Base-by-base conservation (phyloP, 208 protist species). In the Crithidia brevicula region DNA sequence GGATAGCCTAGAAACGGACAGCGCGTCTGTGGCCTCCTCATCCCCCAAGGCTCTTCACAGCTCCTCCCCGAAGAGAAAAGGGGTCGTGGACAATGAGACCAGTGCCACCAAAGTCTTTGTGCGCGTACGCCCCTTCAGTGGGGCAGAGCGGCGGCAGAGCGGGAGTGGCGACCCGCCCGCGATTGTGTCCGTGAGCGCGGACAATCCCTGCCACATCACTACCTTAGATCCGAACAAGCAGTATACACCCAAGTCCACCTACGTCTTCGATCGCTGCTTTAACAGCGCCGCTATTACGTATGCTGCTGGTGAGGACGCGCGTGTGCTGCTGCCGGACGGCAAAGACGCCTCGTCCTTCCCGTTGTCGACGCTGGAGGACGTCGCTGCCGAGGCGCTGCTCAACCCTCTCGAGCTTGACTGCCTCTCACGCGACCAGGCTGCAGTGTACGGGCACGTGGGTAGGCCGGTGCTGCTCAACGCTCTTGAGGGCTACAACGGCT, bases 401-500 rank as follows among this genome's bases (percentile, higher is more conserved):
- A 74, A 67, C 45, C 69, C 69, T 20, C 25, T 74, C 4, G 30
- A 64, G 27, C 60, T 75, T 6, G 69, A 61, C 30, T 69, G 25
- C 15, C 54, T 75, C 36, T 13, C 61, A 50, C 59, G 64, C 45
- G 62, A 81, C n/a, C 88, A 96, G 68, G 51, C 52, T 15, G 34
- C 73, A 25, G 82, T 96, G 18, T 96, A 94, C 76, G 59, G 64
- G 18, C 62, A 74, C 25, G 85, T 96, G 9, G 91, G 91, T 0
- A 50, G 81, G 16, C 83, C 90, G 1, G 56, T 96, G 25, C 74
- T 96, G 28, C 50, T 76, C 23, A 92, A 82, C 67, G 79, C 84
- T 11, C 78, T 97, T 25, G 76, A 88, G 34, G 91, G 94, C 54
- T 93, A 92, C 78, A 94, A 97, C 74, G 88, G 81, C 30, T 92